A percentile compares a stretch with the other conserved stretches of the same genome.
Conservation (phyloP, 2,329 filamentous ascomycete species). For the Fusarium poae region DNA sequence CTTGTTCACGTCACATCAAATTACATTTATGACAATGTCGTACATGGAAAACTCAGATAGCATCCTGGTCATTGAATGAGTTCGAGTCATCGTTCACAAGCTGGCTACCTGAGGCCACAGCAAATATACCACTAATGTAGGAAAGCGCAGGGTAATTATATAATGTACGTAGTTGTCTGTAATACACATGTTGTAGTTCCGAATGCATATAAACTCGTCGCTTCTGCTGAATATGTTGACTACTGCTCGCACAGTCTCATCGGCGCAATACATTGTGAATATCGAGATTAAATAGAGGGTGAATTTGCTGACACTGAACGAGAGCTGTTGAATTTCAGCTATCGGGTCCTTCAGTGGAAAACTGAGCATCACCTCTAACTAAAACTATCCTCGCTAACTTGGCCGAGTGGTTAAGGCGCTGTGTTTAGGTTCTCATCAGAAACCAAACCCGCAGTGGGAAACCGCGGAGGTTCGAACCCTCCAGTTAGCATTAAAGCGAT, state of each 20-base stretch:
- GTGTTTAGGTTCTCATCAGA: slow-evolving; percentile 44
- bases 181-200: neutral
- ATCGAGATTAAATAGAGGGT: too few species aligned
- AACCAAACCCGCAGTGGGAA: slow-evolving; percentile 47
- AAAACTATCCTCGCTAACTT: slow-evolving; percentile 42
- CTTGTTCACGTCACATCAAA: neutral
- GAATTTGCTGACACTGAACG: neutral
- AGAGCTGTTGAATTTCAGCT: too few species aligned
- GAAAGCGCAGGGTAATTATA: too few species aligned
- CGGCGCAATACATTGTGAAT: neutral
- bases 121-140: too few species aligned
- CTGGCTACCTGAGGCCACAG: neutral
- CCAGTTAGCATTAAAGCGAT: slow-evolving; percentile 39
- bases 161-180: neutral
- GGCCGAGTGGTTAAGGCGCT: slow-evolving; percentile 46
- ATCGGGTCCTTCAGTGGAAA: accelerated
- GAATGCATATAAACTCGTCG: neutral
- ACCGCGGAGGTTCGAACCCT: slow-evolving; percentile 47
- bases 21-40: neutral
- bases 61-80: neutral
- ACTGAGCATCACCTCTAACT: neutral
- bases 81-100: neutral
- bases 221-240: neutral
- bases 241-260: neutral
- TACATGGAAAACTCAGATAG: neutral